Evolutionary conservation across 176 grass and related monocot genomes (phyloP), one percentile per base, ranked within the genome.

Genomic region (Cymbopogon citratus): DNA sequence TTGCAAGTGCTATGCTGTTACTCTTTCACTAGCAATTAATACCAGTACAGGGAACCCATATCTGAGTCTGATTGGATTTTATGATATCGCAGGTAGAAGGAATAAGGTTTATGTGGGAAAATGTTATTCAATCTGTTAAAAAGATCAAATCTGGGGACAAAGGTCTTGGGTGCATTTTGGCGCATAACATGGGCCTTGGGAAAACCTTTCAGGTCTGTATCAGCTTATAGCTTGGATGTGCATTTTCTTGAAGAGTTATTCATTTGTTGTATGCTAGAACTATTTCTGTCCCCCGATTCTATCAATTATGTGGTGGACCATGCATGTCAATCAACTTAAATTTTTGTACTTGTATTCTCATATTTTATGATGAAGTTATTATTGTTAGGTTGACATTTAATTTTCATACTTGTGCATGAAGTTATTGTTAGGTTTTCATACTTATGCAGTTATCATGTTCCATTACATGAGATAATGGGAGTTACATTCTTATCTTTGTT

Each of bases 71-170:
- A 84, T 31, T 26, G 1, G 29, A 52, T 65, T 70, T 81, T 81
- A 14, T 86, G 27, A 66, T 81, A 70, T 80, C 85, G 51, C 75
- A 98, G 96, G 84, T 93, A 80, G 43, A 85, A 67, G 96, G 96
- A 66, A 93, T 98, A 98, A 85, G 82, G 81, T 98, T 98, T 81
- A 88, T 98, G 90, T 98, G 96, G 96, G 96, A 98, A 85, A 98
- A 98, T 86, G 74, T 95, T 65, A 93, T 98, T 48, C 96, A 98
- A 67, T 98, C 92, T 77, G 90, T 91, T 46, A 95, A 89, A 87
- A 95, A 89, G 81, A 87, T 91, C 59, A 93, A 90, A 93, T 93
- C 92, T 14, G 91, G 96, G 34, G 92, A 93, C 87, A 98, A 85
- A 85, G 96, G 96, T 87, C 83, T 98, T 86, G 96, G 96, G 26